A percentile compares a stretch with the other conserved stretches of the same genome.
phyloP scores from a whole-genome alignment of 441 rosid species.

The Corymbia citriodora region DNA sequence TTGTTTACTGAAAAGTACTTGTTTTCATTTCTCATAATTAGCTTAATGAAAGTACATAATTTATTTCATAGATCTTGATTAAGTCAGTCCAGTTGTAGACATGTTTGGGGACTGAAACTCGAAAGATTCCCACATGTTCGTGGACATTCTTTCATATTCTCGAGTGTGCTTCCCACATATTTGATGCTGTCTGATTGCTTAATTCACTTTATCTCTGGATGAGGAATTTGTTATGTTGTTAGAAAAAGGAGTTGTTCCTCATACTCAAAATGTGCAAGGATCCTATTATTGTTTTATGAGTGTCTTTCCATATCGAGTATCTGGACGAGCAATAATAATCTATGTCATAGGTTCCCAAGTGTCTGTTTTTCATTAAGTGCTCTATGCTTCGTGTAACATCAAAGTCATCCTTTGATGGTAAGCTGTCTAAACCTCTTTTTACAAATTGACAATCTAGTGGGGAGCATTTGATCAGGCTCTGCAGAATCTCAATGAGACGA shows the following conservation, averaged over 20 bases:
- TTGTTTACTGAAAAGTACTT: fast-evolving
- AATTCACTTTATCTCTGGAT: not conserved
- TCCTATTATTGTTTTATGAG: not conserved
- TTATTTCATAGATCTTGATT: not conserved
- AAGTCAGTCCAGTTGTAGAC: not conserved
- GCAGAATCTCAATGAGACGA: not conserved
- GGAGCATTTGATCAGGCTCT: not conserved
- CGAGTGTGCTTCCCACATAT: not conserved
- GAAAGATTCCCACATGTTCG: not conserved
- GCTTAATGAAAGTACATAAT: not conserved
- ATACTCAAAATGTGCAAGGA: no score
- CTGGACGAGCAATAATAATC: not conserved
- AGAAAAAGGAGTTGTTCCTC: no score
- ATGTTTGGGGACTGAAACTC: not conserved
- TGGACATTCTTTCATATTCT: not conserved
- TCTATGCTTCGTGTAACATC: not conserved
- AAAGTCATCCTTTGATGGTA: not conserved
- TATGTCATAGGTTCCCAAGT: not conserved
- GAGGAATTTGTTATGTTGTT: not conserved
- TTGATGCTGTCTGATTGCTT: not conserved
- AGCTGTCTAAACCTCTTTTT: not conserved
- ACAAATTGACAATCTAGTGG: not conserved
- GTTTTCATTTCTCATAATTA: not conserved
- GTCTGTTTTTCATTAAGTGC: not conserved
- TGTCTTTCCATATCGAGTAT: not conserved